phyloP scores from a whole-genome alignment of 768 basidiomycete species.

The Lyophyllum atratum region DNA sequence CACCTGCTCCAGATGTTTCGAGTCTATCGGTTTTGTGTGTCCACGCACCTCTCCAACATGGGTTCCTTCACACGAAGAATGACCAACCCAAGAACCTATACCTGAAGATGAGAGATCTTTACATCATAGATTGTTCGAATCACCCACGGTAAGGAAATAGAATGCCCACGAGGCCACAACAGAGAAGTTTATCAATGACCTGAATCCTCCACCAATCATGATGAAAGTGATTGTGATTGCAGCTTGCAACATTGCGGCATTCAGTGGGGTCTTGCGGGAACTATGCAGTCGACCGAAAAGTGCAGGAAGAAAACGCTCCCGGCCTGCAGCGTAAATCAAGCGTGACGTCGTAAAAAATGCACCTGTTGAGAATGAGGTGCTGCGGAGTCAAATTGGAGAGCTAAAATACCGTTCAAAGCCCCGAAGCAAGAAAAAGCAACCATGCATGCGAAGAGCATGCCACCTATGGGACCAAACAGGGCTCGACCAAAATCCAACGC shows the following conservation, averaged over 20 bases:
- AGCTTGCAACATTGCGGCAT: slow-evolving; percentile 83
- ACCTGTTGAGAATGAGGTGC: slow-evolving; percentile 38
- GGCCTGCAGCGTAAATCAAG: slow-evolving; percentile 86
- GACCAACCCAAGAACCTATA: slow-evolving; percentile 82
- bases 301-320: slow-evolving; percentile 84
- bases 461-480: slow-evolving; percentile 86
- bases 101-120: neutral
- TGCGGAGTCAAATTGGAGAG: neutral
- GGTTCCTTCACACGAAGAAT: slow-evolving; percentile 92
- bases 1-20: neutral
- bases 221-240: slow-evolving; percentile 77
- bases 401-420: slow-evolving; percentile 76
- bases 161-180: slow-evolving; percentile 87
- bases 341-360: slow-evolving; percentile 78
- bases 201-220: slow-evolving; percentile 85
- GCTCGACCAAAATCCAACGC: slow-evolving; percentile 91
- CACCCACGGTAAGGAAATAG: slow-evolving; percentile 80
- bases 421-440: slow-evolving; percentile 96
- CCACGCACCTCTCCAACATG: slow-evolving; percentile 66
- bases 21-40: neutral
- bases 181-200: slow-evolving; percentile 86
- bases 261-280: slow-evolving; percentile 80
- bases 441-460: slow-evolving; percentile 82
- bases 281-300: slow-evolving; percentile 79
- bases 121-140: neutral